Percentiles rank a stretch among this genome's conserved stretches.
These are phyloP conservation scores for Byssothecium circinans DNA, from an alignment of 2,329 filamentous ascomycete species.

Conservation along the genomic window DNA sequence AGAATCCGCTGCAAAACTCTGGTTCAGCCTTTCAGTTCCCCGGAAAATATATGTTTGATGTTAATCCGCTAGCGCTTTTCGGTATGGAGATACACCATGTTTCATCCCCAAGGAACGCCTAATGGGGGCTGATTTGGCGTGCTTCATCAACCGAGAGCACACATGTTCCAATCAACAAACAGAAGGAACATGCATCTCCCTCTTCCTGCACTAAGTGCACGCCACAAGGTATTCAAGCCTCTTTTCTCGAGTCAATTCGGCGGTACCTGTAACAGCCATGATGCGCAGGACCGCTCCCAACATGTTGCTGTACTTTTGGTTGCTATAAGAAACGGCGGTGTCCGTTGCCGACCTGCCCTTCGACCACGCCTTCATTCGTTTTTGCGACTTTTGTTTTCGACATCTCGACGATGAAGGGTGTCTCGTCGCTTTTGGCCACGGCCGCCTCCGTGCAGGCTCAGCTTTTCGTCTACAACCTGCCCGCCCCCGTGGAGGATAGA, in stretches of 20 bases:
- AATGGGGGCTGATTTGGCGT: too few relatives aligned
- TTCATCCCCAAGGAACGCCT: too few relatives aligned
- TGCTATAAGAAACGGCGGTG: too few relatives aligned
- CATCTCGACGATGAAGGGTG: not conserved
- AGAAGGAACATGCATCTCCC: not conserved
- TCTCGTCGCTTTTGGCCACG: not conserved
- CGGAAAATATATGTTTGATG: too few relatives aligned
- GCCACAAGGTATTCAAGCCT: not conserved
- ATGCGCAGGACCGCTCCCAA: not conserved
- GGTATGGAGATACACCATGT: too few relatives aligned
- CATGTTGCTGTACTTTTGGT: too few relatives aligned
- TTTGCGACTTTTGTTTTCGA: not conserved
- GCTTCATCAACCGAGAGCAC: not conserved
- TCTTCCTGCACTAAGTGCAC: not conserved
- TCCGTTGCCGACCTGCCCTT: not conserved
- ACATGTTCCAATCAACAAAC: not conserved
- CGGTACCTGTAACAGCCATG: not conserved
- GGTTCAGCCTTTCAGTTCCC: too few relatives aligned
- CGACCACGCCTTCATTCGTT: not conserved
- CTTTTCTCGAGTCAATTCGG: too few relatives aligned
- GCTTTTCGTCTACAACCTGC: not conserved
- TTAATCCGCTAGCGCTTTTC: too few relatives aligned
- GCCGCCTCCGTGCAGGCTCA: not conserved
- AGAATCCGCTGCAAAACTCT: too few relatives aligned
- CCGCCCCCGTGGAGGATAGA: not conserved